A percentile compares a stretch with the other conserved stretches of the same genome.
Evolutionary conservation across 306 rosid species (phyloP).

Genomic region (Gastrolobium villosum): DNA sequence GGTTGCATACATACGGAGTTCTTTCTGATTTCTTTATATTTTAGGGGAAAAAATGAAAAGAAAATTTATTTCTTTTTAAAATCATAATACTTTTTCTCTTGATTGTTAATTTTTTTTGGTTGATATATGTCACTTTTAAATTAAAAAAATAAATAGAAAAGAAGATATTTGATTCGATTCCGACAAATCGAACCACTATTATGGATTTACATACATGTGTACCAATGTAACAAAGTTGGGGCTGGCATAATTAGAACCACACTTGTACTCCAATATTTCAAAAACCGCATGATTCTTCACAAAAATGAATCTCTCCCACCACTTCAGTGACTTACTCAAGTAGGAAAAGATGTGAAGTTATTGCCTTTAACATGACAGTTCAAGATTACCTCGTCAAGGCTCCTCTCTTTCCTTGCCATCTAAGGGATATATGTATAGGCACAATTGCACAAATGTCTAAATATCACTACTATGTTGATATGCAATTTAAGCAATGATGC

Average conservation of each 20-base stretch:
- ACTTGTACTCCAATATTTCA: slow-evolving; percentile 46
- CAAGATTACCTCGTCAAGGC: slow-evolving; percentile 40
- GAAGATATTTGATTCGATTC: too few species aligned
- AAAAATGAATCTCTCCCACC: slow-evolving; percentile 40
- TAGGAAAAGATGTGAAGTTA: slow-evolving; percentile 44
- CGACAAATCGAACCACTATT: slow-evolving; percentile 36
- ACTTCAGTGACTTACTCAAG: slow-evolving; percentile 41
- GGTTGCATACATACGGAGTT: background rate
- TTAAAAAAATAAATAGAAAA: too few species aligned
- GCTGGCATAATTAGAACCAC: slow-evolving; percentile 47
- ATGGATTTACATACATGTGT: slow-evolving; percentile 44
- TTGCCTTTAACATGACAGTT: slow-evolving; percentile 45
- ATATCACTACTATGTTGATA: slow-evolving; percentile 20
- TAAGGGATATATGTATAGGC: slow-evolving; percentile 48
- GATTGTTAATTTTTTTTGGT: too few species aligned
- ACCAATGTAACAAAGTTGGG: slow-evolving; percentile 45
- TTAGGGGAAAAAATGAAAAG: too few species aligned
- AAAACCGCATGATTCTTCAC: slow-evolving; percentile 46
- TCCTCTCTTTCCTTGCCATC: slow-evolving; percentile 53
- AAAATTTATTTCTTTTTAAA: too few species aligned
- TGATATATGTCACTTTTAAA: too few species aligned
- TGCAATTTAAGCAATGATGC: slow-evolving; percentile 41
- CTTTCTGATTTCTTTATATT: too few species aligned
- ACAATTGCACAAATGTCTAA: slow-evolving; percentile 29
- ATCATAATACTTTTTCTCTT: too few species aligned